Percentiles rank a stretch among this genome's conserved stretches.
Evolutionary conservation across 1,284 basidiomycete species (phyloP).

Genomic region (Ganoderma lingzhi): DNA sequence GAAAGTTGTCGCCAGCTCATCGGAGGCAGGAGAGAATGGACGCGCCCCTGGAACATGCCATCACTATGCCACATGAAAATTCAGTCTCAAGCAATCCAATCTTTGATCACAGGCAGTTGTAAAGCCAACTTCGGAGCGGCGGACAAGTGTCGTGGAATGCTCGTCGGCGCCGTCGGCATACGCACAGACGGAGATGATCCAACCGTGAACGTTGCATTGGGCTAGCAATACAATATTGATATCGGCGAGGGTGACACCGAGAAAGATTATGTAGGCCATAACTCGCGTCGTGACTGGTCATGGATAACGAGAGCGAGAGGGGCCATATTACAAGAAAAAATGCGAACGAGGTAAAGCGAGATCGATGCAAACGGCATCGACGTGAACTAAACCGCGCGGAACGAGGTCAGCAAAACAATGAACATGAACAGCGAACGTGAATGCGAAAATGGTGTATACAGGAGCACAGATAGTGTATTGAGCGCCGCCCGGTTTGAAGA

Average conservation of each 20-base stretch:
- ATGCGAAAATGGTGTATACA: conserved; percentile 17
- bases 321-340: conserved; percentile 10
- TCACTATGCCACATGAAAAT: too few relatives aligned
- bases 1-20: background rate
- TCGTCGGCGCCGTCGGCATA: background rate
- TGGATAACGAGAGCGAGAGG: background rate
- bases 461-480: conserved; percentile 17
- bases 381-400: background rate
- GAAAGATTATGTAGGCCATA: too few relatives aligned
- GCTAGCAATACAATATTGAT: conserved; percentile 35
- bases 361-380: conserved; percentile 10
- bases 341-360: conserved; percentile 19
- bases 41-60: background rate
- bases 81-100: background rate
- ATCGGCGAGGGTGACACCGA: conserved; percentile 19
- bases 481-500: conserved; percentile 30
- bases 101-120: background rate
- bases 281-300: background rate
- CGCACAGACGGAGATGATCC: background rate
- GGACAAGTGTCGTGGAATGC: conserved; percentile 2
- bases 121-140: background rate
- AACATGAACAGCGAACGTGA: conserved; percentile 7
- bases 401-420: background rate
- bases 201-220: conserved; percentile 33
- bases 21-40: background rate